These are phyloP conservation scores for Boletus barrowsii DNA, from an alignment of 768 basidiomycete species.

Conservation along the genomic window DNA sequence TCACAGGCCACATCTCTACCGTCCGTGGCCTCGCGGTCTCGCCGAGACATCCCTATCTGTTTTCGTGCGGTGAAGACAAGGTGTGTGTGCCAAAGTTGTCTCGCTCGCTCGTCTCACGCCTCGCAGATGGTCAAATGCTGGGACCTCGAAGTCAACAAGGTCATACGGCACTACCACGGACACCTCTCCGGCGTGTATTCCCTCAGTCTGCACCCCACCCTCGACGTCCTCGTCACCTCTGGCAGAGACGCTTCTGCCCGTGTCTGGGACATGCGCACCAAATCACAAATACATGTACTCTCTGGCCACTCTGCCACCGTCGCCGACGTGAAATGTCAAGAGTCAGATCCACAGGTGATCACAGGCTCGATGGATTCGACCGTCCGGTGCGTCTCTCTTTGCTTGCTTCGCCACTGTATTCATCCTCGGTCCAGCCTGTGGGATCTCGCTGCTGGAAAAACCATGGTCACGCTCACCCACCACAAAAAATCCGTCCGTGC, in stretches of 20 bases:
- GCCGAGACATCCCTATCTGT: constrained; percentile 91
- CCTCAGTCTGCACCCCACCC: constrained; percentile 88
- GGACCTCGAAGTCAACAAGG: constrained; percentile 98
- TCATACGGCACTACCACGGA: constrained; percentile 97
- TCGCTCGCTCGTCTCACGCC: background rate
- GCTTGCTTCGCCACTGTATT: background rate
- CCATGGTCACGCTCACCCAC: constrained; percentile 95
- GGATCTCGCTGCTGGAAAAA: constrained; percentile 98
- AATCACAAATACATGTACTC: constrained; percentile 91
- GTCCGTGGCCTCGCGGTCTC: constrained; percentile 94
- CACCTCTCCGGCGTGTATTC: constrained; percentile 98
- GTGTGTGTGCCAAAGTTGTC: constrained; percentile 38
- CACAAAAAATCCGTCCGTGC: constrained; percentile 98
- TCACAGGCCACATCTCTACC: constrained; percentile 97
- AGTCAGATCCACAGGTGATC: constrained; percentile 96
- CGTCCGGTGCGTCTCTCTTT: constrained; percentile 55
- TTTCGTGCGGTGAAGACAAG: constrained; percentile 98
- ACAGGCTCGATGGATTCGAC: constrained; percentile 99
- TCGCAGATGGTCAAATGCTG: constrained; percentile 98
- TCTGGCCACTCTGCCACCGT: constrained; percentile 94
- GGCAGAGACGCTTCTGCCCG: constrained; percentile 96
- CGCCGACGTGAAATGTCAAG: constrained; percentile 94
- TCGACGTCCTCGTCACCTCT: constrained; percentile 92
- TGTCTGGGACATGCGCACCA: constrained; percentile 99
- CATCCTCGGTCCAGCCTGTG: constrained; percentile 57